phyloP scores from a whole-genome alignment of 2,329 filamentous ascomycete genomes.

The Teratosphaeriaceae sp. region DNA sequence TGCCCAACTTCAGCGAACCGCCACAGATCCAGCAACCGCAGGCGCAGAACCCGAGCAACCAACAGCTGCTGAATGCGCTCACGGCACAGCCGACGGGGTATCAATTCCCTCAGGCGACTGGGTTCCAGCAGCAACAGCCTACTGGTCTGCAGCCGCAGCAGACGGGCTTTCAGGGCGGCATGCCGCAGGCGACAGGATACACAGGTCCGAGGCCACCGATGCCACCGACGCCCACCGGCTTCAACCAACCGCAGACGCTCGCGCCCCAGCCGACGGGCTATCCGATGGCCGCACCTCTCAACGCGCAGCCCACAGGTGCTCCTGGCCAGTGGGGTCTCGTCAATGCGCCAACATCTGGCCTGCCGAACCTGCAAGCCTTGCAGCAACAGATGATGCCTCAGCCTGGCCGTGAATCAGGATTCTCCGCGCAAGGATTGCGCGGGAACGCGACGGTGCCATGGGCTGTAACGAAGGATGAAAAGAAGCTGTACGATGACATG shows the following conservation, averaged over 20 bases:
- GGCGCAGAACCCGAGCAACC: slow-evolving; percentile 63
- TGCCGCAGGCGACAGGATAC: slow-evolving; percentile 72
- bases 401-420: slow-evolving; percentile 79
- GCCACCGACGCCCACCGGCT: slow-evolving; percentile 71
- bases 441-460: slow-evolving; percentile 96
- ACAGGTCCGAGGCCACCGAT: slow-evolving; percentile 72
- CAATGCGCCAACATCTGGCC: slow-evolving; percentile 79
- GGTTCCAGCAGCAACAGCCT: slow-evolving; percentile 42
- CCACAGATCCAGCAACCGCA: slow-evolving; percentile 45
- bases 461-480: slow-evolving; percentile 98
- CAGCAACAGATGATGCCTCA: slow-evolving; percentile 98
- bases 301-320: slow-evolving; percentile 86
- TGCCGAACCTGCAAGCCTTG: slow-evolving; percentile 90
- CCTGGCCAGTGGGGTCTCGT: slow-evolving; percentile 99
- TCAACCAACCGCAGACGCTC: slow-evolving; percentile 54
- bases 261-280: slow-evolving; percentile 61
- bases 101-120: slow-evolving; percentile 48
- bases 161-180: slow-evolving; percentile 49
- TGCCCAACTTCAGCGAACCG: slow-evolving; percentile 61
- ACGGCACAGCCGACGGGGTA: slow-evolving; percentile 51
- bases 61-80: slow-evolving; percentile 51
- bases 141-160: slow-evolving; percentile 58
- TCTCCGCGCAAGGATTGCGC: slow-evolving; percentile 77
- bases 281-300: slow-evolving; percentile 58
- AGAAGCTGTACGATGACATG: slow-evolving; percentile 89